Base-by-base conservation (phyloP, 768 basidiomycete species). In the Psilocybe azurescens region DNA sequence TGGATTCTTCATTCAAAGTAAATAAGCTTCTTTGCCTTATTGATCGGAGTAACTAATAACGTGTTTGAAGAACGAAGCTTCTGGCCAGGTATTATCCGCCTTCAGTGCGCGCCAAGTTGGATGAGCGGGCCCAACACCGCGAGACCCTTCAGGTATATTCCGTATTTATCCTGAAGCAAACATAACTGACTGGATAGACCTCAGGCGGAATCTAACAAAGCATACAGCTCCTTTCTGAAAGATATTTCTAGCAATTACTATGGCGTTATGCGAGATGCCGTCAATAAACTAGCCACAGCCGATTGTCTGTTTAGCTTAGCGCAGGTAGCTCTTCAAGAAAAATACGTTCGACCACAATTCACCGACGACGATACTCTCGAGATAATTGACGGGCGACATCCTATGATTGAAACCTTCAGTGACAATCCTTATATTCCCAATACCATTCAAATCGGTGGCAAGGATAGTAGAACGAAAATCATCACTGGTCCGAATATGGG, bases 401-500 rank as follows among this genome's bases (percentile, higher is more conserved):
- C 97, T 0, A 94, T 99, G 86, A 86, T 96, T 14, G 96, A 97
- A 73, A 83, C 83, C 8, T 75, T 95, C 20, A 80, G 87, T 41
- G 77, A 88, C 1, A 87, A 92, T 63, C 93, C 95, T 2, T 97
- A 94, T 74, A 89, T 98, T 1, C 89, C 94, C 2, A 98, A 97
- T 72, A 84, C 87, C 11, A 74, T 97, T 16, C 68, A 74, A 1
- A 86, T 97, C 71, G 89, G 89, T 7, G 82, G 78, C 16, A 79
- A 70, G 13, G 70, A 75, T 18, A 73, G 86, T 3, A 75, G 83
- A 47, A 86, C 78, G 70, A 88, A 89, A 72, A 84, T 93, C 51
- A 90, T 94, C 63, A 94, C 92, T 0, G 93, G 93, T 9, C 92
- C 91, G 1, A 93, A 93, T 67, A 92, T 93, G 91, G 91, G 91